phyloP scores from a whole-genome alignment of 768 basidiomycete species.

The Russula earlei region DNA sequence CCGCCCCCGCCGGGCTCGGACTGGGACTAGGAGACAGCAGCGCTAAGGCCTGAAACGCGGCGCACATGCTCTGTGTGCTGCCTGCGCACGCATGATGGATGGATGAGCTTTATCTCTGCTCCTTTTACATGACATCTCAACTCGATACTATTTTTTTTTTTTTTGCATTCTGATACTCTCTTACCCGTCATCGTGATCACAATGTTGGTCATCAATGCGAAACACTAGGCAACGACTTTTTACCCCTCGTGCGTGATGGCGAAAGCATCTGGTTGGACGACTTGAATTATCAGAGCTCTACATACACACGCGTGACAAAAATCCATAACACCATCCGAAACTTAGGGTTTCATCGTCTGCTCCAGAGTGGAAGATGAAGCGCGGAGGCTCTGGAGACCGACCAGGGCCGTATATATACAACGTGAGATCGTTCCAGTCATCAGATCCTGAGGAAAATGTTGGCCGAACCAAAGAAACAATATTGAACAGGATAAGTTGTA shows the following conservation, averaged over 20 bases:
- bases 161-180: neutral
- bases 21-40: neutral
- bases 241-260: too few species aligned
- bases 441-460: neutral
- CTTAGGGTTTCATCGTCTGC: neutral
- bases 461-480: neutral
- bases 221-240: neutral
- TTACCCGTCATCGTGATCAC: neutral
- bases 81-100: neutral
- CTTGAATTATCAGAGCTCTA: constrained; percentile 4
- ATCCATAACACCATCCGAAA: neutral
- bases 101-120: too few species aligned
- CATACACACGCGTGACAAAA: neutral
- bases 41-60: neutral
- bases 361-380: neutral
- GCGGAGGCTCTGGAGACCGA: neutral
- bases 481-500: neutral
- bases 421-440: constrained; percentile 9
- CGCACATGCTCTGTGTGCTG: neutral
- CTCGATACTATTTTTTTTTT: neutral
- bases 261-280: neutral
- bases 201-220: neutral
- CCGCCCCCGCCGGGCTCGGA: neutral
- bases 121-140: too few species aligned
- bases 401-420: constrained; percentile 2